phyloP scores from a whole-genome alignment of 2,329 filamentous ascomycete genomes.

The Coniosporium tulheliwenetii region DNA sequence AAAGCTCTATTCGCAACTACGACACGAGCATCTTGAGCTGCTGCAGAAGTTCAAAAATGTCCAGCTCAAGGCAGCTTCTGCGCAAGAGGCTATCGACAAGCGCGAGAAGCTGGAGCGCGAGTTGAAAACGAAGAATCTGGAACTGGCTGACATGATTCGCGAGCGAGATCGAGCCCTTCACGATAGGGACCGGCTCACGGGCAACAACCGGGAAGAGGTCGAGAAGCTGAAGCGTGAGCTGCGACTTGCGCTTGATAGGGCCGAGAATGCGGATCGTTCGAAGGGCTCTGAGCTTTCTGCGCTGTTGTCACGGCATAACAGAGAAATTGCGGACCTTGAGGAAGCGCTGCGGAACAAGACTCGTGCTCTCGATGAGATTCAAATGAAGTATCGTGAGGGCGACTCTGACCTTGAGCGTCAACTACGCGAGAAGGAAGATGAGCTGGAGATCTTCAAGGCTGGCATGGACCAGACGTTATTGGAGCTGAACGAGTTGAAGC shows the following conservation, averaged over 20 bases:
- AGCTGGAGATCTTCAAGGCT: slow-evolving; percentile 94
- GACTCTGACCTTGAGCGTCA: slow-evolving; percentile 73
- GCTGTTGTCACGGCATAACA: slow-evolving; percentile 90
- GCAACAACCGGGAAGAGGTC: slow-evolving; percentile 79
- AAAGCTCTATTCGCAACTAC: slow-evolving; percentile 91
- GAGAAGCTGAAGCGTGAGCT: slow-evolving; percentile 92
- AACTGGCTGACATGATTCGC: slow-evolving; percentile 95
- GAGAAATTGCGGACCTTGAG: slow-evolving; percentile 92
- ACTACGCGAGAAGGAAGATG: slow-evolving; percentile 88
- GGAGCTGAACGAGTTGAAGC: slow-evolving; percentile 75
- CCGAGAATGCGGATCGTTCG: slow-evolving; percentile 78
- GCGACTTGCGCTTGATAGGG: slow-evolving; percentile 77
- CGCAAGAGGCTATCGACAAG: slow-evolving; percentile 88
- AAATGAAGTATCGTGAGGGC: slow-evolving; percentile 62
- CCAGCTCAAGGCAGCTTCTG: slow-evolving; percentile 90
- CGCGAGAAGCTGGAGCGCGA: slow-evolving; percentile 93
- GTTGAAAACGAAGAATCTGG: slow-evolving; percentile 98
- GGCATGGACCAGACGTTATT: slow-evolving; percentile 94
- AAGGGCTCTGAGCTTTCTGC: slow-evolving; percentile 93
- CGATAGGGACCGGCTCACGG: slow-evolving; percentile 76
- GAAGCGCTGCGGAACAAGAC: slow-evolving; percentile 81
- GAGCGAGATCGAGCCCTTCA: slow-evolving; percentile 88
- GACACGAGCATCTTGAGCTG: slow-evolving; percentile 87
- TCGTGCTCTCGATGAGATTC: slow-evolving; percentile 68
- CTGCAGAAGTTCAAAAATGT: slow-evolving; percentile 93